Evolutionary conservation across 2,329 filamentous ascomycete genomes (phyloP).

Genomic region (Claviceps citrina): DNA sequence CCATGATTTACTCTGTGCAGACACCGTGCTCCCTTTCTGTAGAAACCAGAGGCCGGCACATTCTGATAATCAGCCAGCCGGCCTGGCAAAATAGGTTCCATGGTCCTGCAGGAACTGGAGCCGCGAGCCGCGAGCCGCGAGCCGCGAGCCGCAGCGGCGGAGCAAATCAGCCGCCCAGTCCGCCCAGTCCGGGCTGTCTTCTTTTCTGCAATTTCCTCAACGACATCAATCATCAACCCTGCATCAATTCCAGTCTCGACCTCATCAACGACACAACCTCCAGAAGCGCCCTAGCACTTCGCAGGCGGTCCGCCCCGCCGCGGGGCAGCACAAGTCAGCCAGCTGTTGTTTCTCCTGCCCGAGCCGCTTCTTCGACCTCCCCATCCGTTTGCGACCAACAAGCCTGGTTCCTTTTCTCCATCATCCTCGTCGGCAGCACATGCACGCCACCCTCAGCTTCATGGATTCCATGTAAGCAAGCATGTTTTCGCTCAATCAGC

Average conservation of each 20-base stretch:
- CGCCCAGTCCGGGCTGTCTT: too few species aligned
- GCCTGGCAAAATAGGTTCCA: not conserved
- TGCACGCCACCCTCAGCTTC: constrained; percentile 4
- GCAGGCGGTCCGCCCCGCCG: constrained; percentile 16
- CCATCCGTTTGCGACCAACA: not conserved
- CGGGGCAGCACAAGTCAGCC: constrained; percentile 9
- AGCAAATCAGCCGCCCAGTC: too few species aligned
- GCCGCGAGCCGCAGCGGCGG: not conserved
- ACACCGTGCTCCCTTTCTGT: too few species aligned
- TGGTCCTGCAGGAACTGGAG: not conserved
- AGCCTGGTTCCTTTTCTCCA: constrained; percentile 3
- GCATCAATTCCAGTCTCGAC: not conserved
- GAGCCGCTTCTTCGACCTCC: not conserved
- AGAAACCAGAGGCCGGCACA: too few species aligned
- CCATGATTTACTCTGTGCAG: too few species aligned
- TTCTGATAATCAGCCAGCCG: not conserved
- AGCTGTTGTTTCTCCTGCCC: not conserved
- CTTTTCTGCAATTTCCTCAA: constrained; percentile 5
- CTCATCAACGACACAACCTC: constrained; percentile 2
- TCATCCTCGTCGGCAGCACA: constrained; percentile 1
- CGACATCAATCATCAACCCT: constrained; percentile 6
- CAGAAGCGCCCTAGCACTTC: constrained; percentile 9
- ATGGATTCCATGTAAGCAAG: constrained; percentile 6
- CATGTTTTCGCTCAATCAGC: not conserved
- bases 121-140: too few species aligned